Percentiles rank a stretch among this genome's conserved stretches.
Conservation (phyloP, 805 yeast genomes). For the Cyberlindnera euphorbiiphila region DNA sequence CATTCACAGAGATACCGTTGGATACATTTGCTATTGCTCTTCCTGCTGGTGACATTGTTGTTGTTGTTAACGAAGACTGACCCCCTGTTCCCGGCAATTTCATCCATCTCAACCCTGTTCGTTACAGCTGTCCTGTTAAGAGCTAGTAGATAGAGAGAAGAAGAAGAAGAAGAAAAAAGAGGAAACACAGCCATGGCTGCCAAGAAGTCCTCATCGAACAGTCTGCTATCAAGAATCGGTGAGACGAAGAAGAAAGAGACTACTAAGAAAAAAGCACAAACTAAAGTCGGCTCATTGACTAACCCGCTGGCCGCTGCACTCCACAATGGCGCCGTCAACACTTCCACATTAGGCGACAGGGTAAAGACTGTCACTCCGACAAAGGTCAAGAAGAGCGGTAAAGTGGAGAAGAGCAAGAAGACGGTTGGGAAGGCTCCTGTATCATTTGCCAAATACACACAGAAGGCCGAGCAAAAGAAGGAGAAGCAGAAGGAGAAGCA, state of each 20-base stretch:
- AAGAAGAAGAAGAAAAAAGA: not conserved
- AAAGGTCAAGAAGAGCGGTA: not conserved
- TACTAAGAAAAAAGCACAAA: not conserved
- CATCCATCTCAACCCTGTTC: too few relatives aligned
- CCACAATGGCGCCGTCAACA: conserved; percentile 4
- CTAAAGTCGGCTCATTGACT: too few relatives aligned
- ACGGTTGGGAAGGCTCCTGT: conserved; percentile 8
- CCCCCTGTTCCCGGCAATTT: too few relatives aligned
- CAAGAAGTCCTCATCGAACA: conserved; percentile 5
- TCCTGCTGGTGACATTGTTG: too few relatives aligned
- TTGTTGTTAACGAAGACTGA: too few relatives aligned
- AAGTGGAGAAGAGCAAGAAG: not conserved
- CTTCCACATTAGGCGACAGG: conserved; percentile 9
- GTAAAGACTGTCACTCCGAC: conserved; percentile 8
- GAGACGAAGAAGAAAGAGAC: not conserved
- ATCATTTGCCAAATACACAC: conserved; percentile 10
- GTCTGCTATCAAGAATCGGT: conserved; percentile 8
- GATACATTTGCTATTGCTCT: too few relatives aligned
- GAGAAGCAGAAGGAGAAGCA: not conserved
- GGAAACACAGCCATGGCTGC: conserved; percentile 8
- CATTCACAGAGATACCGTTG: too few relatives aligned
- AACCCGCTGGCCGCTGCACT: conserved; percentile 14
- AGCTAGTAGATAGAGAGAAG: not conserved
- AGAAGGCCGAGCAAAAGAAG: conserved; percentile 2
- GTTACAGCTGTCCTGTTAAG: not conserved